These are phyloP conservation scores for Xanthoparmelia taractica DNA, from an alignment of 495 filamentous ascomycete species.

Conservation along the genomic window DNA sequence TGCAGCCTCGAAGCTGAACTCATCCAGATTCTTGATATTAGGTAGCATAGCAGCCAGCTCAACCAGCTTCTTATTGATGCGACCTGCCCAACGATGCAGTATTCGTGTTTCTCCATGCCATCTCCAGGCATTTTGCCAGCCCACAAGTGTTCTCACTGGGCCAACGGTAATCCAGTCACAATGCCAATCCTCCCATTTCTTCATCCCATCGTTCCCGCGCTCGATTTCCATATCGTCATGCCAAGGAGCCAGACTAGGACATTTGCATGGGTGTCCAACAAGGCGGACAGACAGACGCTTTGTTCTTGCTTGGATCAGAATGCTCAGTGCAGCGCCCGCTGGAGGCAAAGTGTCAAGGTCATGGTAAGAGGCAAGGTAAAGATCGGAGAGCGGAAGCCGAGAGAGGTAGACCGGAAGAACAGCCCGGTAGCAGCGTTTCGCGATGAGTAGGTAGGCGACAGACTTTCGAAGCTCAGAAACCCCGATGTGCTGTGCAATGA, in stretches of 20 bases:
- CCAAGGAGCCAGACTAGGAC: slow-evolving; percentile 1
- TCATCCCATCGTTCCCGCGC: neutral
- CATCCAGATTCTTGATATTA: neutral
- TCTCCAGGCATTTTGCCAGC: neutral
- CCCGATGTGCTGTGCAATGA: slow-evolving; percentile 1
- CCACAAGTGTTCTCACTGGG: neutral
- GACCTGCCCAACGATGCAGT: neutral
- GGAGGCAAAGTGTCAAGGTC: slow-evolving; percentile 15
- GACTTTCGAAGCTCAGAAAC: slow-evolving; percentile 2
- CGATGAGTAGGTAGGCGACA: slow-evolving; percentile 8
- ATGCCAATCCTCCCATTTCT: neutral
- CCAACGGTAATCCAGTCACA: neutral
- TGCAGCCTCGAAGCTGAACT: slow-evolving; percentile 8
- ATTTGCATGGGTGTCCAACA: slow-evolving; percentile 8
- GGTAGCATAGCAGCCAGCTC: slow-evolving; percentile 1
- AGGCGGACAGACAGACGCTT: slow-evolving; percentile 8
- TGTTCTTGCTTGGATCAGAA: neutral
- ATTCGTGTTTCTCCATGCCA: slow-evolving; percentile 3
- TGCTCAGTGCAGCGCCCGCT: neutral
- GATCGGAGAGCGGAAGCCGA: neutral
- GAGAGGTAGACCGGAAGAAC: slow-evolving; percentile 15
- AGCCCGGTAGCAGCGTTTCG: slow-evolving; percentile 1
- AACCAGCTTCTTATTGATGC: slow-evolving; percentile 2
- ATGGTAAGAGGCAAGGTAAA: slow-evolving; percentile 9
- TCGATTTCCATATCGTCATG: neutral